A percentile compares a stretch with the other conserved stretches of the same genome.
Conservation (phyloP, 305 asterid species). For the Striga hermonthica region DNA sequence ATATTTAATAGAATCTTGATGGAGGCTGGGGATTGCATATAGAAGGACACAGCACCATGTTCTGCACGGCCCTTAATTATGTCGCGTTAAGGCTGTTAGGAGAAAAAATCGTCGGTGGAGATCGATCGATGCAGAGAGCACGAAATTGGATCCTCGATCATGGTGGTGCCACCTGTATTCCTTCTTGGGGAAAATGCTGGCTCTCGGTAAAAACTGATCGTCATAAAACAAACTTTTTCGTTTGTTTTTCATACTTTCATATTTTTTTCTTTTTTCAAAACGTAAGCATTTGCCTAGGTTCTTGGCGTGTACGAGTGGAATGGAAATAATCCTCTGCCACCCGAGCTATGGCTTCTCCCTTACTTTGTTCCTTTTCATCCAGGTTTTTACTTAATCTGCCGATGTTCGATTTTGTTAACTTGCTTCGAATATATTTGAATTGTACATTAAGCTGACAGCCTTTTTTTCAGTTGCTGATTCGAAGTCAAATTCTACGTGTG, state of each 20-base stretch:
- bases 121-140: conserved; percentile 42
- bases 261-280: background rate
- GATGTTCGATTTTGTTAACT: too few species aligned
- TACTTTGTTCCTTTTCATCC: conserved; percentile 51
- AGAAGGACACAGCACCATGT: conserved; percentile 61
- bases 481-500: too few species aligned
- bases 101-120: conserved; percentile 34
- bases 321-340: conserved; percentile 57
- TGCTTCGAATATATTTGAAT: too few species aligned
- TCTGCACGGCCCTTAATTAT: conserved; percentile 50
- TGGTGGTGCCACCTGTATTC: conserved; percentile 55
- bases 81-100: conserved; percentile 51
- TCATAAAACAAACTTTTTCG: background rate
- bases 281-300: conserved; percentile 29
- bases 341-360: conserved; percentile 60
- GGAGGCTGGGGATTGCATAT: conserved; percentile 82
- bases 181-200: conserved; percentile 72
- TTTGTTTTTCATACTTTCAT: too few species aligned
- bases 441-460: too few species aligned
- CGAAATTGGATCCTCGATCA: conserved; percentile 58
- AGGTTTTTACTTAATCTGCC: conserved; percentile 32
- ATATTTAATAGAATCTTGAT: conserved; percentile 46
- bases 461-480: too few species aligned
- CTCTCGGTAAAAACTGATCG: conserved; percentile 36
- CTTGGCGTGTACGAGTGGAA: conserved; percentile 58